These are phyloP conservation scores for Pyricularia grisea DNA, from an alignment of 2,329 filamentous ascomycete genomes.

Conservation along the genomic window DNA sequence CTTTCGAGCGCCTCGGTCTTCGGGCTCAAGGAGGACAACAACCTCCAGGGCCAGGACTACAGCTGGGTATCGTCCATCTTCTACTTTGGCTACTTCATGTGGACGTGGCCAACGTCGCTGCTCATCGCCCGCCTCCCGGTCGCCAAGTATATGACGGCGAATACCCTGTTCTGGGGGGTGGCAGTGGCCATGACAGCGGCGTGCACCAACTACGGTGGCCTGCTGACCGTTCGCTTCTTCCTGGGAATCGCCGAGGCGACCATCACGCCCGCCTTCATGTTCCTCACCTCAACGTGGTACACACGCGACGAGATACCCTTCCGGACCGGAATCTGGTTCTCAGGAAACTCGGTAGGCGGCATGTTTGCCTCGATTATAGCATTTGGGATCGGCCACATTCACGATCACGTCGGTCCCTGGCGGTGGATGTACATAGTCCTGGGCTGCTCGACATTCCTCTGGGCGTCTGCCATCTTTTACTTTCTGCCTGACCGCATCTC, in stretches of 20 bases:
- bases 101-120: slow-evolving; percentile 22
- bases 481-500: slow-evolving; percentile 44
- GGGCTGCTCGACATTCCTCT: slow-evolving; percentile 21
- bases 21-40: slow-evolving; percentile 37
- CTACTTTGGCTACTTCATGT: slow-evolving; percentile 30
- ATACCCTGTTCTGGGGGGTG: slow-evolving; percentile 9
- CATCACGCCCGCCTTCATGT: slow-evolving; percentile 45
- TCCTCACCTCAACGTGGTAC: slow-evolving; percentile 47
- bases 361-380: slow-evolving; percentile 39
- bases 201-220: slow-evolving; percentile 21
- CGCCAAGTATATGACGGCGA: slow-evolving; percentile 9
- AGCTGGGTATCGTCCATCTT: slow-evolving; percentile 36
- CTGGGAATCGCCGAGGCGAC: slow-evolving; percentile 46
- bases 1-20: slow-evolving; percentile 47
- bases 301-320: slow-evolving; percentile 45
- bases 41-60: slow-evolving; percentile 33
- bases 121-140: slow-evolving; percentile 10
- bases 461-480: slow-evolving; percentile 36
- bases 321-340: slow-evolving; percentile 47
- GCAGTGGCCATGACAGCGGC: slow-evolving; percentile 8
- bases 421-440: slow-evolving; percentile 20
- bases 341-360: slow-evolving; percentile 38
- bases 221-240: slow-evolving; percentile 41
- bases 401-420: slow-evolving; percentile 27
- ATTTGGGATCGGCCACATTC: slow-evolving; percentile 46